phyloP scores from a whole-genome alignment of 495 filamentous ascomycete species.

The Aspergillus incahuasiensis region DNA sequence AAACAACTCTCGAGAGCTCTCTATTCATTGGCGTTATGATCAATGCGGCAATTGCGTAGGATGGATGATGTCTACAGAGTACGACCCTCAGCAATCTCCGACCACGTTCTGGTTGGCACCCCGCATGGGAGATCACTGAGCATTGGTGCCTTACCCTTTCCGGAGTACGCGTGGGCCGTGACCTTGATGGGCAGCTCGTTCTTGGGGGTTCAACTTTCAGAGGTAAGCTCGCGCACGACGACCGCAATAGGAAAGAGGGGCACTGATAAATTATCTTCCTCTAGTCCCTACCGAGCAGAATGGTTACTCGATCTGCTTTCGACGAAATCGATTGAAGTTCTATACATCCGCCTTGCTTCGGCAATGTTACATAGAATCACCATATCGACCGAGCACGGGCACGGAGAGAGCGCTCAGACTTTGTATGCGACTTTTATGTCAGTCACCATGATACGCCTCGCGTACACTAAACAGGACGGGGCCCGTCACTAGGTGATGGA shows the following conservation, averaged over 20 bases:
- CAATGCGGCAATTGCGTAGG: neutral
- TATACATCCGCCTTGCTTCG: slow-evolving; percentile 18
- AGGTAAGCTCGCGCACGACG: slow-evolving; percentile 1
- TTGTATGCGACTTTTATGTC: neutral
- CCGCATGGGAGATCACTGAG: neutral
- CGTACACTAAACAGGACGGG: slow-evolving; percentile 1
- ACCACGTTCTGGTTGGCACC: neutral
- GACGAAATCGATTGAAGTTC: slow-evolving; percentile 16
- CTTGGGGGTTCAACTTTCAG: neutral
- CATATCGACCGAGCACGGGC: slow-evolving; percentile 11
- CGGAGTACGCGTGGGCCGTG: slow-evolving; percentile 5
- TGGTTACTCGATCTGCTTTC: neutral
- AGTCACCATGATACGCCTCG: neutral
- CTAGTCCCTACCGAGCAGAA: neutral
- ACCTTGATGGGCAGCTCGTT: neutral
- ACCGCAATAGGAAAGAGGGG: slow-evolving; percentile 10
- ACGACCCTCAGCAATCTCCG: neutral
- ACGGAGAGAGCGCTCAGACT: neutral
- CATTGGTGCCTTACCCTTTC: slow-evolving; percentile 21
- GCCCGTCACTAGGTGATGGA: slow-evolving; percentile 13
- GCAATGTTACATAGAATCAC: slow-evolving; percentile 18
- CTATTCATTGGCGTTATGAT: neutral
- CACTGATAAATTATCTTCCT: neutral
- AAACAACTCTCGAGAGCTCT: neutral
- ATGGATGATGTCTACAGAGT: neutral